A percentile compares a stretch with the other conserved stretches of the same genome.
phyloP scores from a whole-genome alignment of 2,329 filamentous ascomycete species.

The Xylaria sp. region DNA sequence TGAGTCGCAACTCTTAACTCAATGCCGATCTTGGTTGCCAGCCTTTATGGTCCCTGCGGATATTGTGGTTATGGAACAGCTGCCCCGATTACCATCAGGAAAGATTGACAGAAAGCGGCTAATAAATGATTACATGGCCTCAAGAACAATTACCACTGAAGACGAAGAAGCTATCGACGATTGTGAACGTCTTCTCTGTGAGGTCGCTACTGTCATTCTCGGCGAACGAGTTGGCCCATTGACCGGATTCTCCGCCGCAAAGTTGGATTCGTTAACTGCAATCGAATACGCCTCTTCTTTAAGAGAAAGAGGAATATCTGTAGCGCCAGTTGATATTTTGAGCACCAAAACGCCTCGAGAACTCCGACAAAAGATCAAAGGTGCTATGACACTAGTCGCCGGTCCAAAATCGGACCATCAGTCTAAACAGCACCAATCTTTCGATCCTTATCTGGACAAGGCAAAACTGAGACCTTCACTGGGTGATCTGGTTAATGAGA shows the following conservation, averaged over 20 bases:
- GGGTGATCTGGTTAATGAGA: conserved; percentile 39
- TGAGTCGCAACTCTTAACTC: conserved; percentile 60
- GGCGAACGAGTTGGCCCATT: conserved; percentile 43
- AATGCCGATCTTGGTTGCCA: conserved; percentile 80
- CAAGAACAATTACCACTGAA: neutral
- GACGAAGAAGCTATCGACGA: conserved; percentile 46
- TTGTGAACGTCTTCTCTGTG: conserved; percentile 51
- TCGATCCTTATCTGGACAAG: conserved; percentile 8
- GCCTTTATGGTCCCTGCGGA: conserved; percentile 85
- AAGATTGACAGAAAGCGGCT: conserved; percentile 80
- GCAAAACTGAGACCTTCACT: conserved; percentile 28
- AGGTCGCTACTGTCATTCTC: conserved; percentile 46
- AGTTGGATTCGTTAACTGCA: conserved; percentile 55
- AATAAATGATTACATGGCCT: conserved; percentile 60
- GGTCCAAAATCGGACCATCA: neutral
- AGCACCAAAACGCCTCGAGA: conserved; percentile 58
- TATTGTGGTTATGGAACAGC: conserved; percentile 68
- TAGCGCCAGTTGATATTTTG: conserved; percentile 71
- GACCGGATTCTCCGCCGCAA: conserved; percentile 49
- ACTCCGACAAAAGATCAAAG: conserved; percentile 31
- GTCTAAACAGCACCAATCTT: neutral
- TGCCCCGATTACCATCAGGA: conserved; percentile 83
- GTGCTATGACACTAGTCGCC: neutral
- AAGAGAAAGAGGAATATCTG: conserved; percentile 62
- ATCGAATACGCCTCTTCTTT: conserved; percentile 70